phyloP scores from a whole-genome alignment of 2,329 filamentous ascomycete species.

The Epichloe gansuensis region DNA sequence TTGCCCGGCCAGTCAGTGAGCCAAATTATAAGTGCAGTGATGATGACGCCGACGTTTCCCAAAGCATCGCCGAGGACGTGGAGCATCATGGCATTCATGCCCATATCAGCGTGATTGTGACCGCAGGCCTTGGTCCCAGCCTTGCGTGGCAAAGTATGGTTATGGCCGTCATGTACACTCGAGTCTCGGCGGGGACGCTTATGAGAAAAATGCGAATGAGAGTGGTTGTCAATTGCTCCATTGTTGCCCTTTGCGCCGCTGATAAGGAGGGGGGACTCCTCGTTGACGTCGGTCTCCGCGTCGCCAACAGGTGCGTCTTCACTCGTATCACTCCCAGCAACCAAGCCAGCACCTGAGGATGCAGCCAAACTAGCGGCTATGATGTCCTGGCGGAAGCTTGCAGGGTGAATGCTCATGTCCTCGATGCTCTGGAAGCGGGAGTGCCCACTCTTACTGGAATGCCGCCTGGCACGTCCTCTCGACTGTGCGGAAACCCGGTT shows the following conservation, averaged over 20 bases:
- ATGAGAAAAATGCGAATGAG: conserved; percentile 10
- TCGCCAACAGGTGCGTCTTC: conserved; percentile 33
- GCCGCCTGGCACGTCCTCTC: conserved; percentile 31
- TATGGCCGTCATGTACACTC: conserved; percentile 56
- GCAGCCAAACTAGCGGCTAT: conserved; percentile 61
- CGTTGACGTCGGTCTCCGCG: conserved; percentile 26
- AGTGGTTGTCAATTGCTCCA: conserved; percentile 16
- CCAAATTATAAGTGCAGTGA: conserved; percentile 81
- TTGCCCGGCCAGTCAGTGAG: conserved; percentile 69
- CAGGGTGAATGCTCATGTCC: conserved; percentile 75
- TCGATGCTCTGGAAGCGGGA: conserved; percentile 51
- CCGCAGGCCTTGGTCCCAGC: conserved; percentile 48
- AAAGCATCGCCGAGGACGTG: conserved; percentile 73
- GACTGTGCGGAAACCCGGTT: conserved; percentile 21
- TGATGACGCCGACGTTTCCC: conserved; percentile 76
- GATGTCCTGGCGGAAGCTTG: conserved; percentile 83
- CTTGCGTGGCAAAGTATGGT: conserved; percentile 65
- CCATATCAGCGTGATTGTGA: conserved; percentile 78
- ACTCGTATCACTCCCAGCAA: conserved; percentile 41
- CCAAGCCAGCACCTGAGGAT: conserved; percentile 35
- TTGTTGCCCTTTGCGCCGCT: conserved; percentile 15
- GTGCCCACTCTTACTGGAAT: conserved; percentile 36
- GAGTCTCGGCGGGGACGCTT: conserved; percentile 31
- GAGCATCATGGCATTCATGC: conserved; percentile 78
- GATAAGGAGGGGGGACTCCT: conserved; percentile 34